These are phyloP conservation scores for Centaurea solstitialis DNA, from an alignment of 129 eudicot species.

Conservation along the genomic window DNA sequence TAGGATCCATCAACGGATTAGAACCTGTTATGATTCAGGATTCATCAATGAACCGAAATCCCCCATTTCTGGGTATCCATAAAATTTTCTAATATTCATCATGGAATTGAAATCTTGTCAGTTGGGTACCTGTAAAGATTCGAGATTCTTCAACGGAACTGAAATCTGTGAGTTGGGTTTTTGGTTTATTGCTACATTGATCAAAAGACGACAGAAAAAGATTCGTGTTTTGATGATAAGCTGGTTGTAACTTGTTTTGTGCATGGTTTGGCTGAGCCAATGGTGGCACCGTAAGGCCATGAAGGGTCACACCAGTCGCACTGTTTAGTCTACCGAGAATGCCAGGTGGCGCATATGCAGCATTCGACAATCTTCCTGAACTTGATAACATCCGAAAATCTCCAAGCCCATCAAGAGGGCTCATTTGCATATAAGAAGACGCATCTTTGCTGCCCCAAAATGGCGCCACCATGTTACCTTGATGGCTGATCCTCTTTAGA, in stretches of 20 bases:
- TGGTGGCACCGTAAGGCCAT: conserved; percentile 55
- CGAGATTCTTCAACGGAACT: conserved; percentile 44
- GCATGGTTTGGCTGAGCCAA: conserved; percentile 48
- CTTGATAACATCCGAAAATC: conserved; percentile 53
- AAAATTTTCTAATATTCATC: conserved; percentile 30
- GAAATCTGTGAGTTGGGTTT: conserved; percentile 33
- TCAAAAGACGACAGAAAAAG: conserved; percentile 59
- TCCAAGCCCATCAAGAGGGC: conserved; percentile 57
- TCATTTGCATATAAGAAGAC: conserved; percentile 55
- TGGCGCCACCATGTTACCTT: conserved; percentile 76
- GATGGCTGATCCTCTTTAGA: conserved; percentile 84
- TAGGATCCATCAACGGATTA: conserved; percentile 40
- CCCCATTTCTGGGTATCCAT: neutral
- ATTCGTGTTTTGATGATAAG: conserved; percentile 47
- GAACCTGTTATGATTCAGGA: conserved; percentile 33
- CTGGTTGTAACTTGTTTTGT: conserved; percentile 59
- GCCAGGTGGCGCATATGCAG: conserved; percentile 44
- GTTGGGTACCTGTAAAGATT: conserved; percentile 39
- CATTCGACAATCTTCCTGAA: conserved; percentile 50
- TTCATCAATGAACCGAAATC: neutral
- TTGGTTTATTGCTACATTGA: conserved; percentile 38
- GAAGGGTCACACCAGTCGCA: conserved; percentile 60
- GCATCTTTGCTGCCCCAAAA: conserved; percentile 66
- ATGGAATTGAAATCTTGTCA: conserved; percentile 29
- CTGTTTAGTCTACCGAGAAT: conserved; percentile 77